Conservation (phyloP, 495 filamentous ascomycete species). For the Elaphomyces granulatus region DNA sequence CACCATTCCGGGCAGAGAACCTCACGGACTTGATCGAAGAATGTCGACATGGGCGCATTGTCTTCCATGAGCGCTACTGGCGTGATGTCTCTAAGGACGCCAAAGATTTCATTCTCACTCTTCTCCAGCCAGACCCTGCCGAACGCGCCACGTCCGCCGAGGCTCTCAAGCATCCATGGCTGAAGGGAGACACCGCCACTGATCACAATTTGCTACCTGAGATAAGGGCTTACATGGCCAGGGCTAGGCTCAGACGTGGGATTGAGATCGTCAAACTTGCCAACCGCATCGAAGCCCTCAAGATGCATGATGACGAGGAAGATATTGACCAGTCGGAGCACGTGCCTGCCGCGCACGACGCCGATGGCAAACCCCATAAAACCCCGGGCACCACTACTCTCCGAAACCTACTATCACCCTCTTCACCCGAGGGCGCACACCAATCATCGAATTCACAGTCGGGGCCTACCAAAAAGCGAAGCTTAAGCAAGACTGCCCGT, state of each 20-base stretch:
- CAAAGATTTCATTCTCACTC: constrained; percentile 78
- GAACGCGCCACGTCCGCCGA: constrained; percentile 68
- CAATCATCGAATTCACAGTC: constrained; percentile 4
- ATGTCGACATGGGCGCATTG: constrained; percentile 72
- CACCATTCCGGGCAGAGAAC: constrained; percentile 91
- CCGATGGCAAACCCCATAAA: constrained; percentile 2
- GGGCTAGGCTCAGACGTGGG: constrained; percentile 76
- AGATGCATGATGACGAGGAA: constrained; percentile 82
- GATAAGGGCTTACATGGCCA: constrained; percentile 87
- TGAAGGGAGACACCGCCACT: constrained; percentile 76
- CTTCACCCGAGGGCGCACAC: constrained; percentile 6
- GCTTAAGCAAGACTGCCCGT: constrained; percentile 61
- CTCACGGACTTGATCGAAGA: constrained; percentile 91
- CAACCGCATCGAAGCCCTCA: constrained; percentile 93
- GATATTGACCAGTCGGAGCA: constrained; percentile 47
- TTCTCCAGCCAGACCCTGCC: constrained; percentile 66
- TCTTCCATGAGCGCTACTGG: constrained; percentile 99
- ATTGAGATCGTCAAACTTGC: constrained; percentile 95
- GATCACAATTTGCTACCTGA: constrained; percentile 96
- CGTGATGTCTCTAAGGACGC: constrained; percentile 91
- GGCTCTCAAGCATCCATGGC: constrained; percentile 76
- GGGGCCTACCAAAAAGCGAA: constrained; percentile 40
- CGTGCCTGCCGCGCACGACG: constrained; percentile 21
- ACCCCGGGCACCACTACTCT: constrained; percentile 6
- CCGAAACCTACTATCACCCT: constrained; percentile 1